phyloP scores from a whole-genome alignment of 2,329 filamentous ascomycete species.

The Fusarium sp. region DNA sequence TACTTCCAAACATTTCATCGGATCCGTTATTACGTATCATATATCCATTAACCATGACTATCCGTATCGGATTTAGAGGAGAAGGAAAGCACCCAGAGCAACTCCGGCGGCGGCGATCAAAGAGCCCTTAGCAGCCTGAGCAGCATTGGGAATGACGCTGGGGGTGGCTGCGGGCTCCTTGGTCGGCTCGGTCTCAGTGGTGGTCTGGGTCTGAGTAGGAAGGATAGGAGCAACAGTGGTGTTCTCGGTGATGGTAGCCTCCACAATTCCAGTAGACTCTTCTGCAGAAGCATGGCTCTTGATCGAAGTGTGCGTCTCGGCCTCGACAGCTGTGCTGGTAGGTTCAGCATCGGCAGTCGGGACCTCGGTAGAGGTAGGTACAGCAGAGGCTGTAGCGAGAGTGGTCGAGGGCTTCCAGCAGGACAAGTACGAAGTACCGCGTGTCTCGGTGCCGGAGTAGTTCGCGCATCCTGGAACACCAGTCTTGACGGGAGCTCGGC shows the following conservation, averaged over 20 bases:
- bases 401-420: conserved; percentile 33
- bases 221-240: conserved; percentile 19
- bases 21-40: background rate
- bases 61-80: background rate
- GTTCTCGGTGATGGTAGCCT: background rate
- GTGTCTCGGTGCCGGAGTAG: conserved; percentile 55
- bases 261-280: background rate
- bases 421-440: conserved; percentile 27
- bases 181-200: background rate
- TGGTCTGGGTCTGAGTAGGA: background rate
- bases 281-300: background rate
- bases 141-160: conserved; percentile 4
- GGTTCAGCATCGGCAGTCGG: conserved; percentile 1
- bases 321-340: background rate
- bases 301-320: background rate
- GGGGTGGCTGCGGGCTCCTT: background rate
- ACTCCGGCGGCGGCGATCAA: background rate
- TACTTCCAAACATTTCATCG: no score
- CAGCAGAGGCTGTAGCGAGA: background rate
- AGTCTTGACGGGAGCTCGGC: conserved; percentile 63
- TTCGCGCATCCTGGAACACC: conserved; percentile 61
- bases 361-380: background rate
- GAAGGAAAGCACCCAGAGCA: conserved; percentile 12
- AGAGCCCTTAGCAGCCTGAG: conserved; percentile 4
- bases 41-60: background rate